A percentile compares a stretch with the other conserved stretches of the same genome.
These are phyloP conservation scores for Colletotrichum eleusines DNA, from an alignment of 2,329 filamentous ascomycete species.

Conservation along the genomic window DNA sequence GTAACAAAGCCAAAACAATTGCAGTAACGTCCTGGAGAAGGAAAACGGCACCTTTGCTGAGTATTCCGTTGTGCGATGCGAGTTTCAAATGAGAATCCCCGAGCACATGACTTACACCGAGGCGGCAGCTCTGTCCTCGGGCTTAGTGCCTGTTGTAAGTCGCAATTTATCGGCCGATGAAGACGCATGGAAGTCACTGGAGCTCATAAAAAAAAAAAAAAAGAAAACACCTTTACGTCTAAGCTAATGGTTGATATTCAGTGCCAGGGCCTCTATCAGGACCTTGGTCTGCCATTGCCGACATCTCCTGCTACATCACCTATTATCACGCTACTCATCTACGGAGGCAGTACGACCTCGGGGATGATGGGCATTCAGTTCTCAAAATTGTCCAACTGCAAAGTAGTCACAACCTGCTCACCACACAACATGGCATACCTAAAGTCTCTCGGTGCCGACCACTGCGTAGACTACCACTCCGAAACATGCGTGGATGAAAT, in stretches of 20 bases:
- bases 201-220: too few relatives aligned
- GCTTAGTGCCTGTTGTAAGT: not conserved
- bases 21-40: not conserved
- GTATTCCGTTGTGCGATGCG: not conserved
- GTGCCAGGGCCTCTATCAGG: conserved; percentile 62
- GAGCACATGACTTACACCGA: not conserved
- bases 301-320: not conserved
- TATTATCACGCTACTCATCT: conserved; percentile 51
- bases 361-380: conserved; percentile 64
- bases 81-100: not conserved
- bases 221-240: too few relatives aligned
- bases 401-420: conserved; percentile 55
- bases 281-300: conserved; percentile 45
- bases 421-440: conserved; percentile 55
- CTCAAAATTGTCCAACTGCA: conserved; percentile 56
- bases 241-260: conserved; percentile 28
- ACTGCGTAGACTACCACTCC: conserved; percentile 60
- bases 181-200: too few relatives aligned
- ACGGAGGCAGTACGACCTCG: conserved; percentile 66
- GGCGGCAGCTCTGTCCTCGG: not conserved
- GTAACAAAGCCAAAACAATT: not conserved
- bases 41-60: not conserved
- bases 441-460: conserved; percentile 58
- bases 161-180: too few relatives aligned
- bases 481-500: conserved; percentile 44